Percentiles rank a stretch among this genome's conserved stretches.
phyloP scores from a whole-genome alignment of 2,329 filamentous ascomycete genomes.

The Parastagonospora nodorum region DNA sequence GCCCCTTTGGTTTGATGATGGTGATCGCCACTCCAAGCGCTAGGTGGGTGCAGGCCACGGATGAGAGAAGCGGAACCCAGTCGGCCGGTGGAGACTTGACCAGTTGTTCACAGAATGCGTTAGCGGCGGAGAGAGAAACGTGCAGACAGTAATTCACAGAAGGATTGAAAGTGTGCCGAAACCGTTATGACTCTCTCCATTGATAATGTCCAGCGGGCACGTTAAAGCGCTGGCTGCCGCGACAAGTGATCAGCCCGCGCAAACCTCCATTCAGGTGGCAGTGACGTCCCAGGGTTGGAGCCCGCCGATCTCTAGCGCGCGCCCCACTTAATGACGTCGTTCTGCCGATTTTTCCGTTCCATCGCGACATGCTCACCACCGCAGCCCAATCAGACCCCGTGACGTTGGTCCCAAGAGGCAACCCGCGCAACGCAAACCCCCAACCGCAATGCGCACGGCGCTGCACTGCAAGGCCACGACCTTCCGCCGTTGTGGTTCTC shows the following conservation, averaged over 20 bases:
- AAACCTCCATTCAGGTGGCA: background rate
- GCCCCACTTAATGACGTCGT: background rate
- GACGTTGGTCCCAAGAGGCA: background rate
- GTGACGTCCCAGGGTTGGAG: background rate
- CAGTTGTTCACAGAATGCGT: background rate
- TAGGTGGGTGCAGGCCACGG: background rate
- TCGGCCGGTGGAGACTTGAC: background rate
- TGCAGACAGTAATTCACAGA: background rate
- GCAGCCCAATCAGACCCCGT: background rate
- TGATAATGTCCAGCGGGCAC: background rate
- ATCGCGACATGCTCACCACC: background rate
- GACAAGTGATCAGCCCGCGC: background rate
- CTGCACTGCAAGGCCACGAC: no score
- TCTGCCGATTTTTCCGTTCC: background rate
- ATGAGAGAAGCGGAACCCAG: background rate
- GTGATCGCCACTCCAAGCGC: slow-evolving; percentile 1
- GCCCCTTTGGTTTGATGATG: slow-evolving; percentile 3
- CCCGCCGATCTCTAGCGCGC: background rate
- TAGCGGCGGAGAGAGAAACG: background rate
- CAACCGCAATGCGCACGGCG: no score
- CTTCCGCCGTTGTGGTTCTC: no score
- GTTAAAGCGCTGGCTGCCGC: background rate
- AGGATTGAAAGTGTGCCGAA: background rate
- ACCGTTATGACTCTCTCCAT: background rate
- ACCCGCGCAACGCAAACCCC: no score